A percentile compares a stretch with the other conserved stretches of the same genome.
phyloP scores from a whole-genome alignment of 2,329 filamentous ascomycete genomes.

The Diplodia intermedia region DNA sequence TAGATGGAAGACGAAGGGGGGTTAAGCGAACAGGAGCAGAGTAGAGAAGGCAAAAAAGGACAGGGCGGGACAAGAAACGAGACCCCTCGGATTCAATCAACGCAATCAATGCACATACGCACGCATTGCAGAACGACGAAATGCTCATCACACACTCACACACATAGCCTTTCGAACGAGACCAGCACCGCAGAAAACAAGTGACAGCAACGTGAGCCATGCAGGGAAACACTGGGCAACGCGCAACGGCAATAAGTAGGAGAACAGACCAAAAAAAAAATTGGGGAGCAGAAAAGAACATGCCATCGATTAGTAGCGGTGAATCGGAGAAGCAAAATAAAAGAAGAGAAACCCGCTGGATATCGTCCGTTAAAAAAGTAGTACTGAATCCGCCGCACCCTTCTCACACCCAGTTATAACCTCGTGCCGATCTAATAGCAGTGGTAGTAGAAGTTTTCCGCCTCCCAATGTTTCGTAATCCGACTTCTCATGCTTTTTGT shows the following conservation, averaged over 20 bases:
- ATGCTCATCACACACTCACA: background rate
- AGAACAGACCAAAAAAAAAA: background rate
- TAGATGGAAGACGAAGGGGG: background rate
- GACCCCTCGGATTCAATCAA: background rate
- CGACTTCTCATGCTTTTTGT: constrained; percentile 2
- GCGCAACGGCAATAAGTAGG: background rate
- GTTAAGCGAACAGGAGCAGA: background rate
- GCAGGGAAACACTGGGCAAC: background rate
- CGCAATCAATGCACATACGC: background rate
- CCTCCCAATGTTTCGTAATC: background rate
- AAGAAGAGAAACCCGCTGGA: constrained; percentile 1
- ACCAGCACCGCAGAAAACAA: background rate
- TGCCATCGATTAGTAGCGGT: background rate
- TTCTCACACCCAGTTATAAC: background rate
- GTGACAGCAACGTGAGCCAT: background rate
- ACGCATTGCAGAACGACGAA: background rate
- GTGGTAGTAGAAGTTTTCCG: too few relatives aligned
- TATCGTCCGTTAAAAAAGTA: constrained; percentile 1
- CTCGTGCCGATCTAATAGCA: background rate
- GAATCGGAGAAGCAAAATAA: background rate
- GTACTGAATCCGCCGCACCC: background rate
- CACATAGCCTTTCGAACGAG: background rate
- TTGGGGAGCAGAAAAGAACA: background rate
- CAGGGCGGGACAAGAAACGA: background rate
- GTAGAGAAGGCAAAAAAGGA: too few relatives aligned